Conservation (phyloP, 257 asterid genomes). For the Agastache rugosa region DNA sequence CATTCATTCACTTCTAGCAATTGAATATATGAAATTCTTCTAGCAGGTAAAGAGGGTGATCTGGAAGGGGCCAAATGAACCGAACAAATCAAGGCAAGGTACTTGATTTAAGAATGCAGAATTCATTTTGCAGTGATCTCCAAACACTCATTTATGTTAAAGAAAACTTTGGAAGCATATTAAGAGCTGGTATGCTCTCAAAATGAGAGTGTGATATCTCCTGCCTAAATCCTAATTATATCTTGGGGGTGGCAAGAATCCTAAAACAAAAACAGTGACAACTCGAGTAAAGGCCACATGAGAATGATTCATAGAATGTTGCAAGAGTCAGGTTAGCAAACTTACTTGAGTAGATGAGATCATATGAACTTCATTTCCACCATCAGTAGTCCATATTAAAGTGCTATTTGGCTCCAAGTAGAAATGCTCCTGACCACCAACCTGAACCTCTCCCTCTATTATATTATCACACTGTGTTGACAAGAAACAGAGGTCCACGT, state of each 20-base stretch:
- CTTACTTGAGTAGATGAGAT: conserved; percentile 95
- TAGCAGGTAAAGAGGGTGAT: not conserved
- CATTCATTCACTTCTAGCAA: conserved; percentile 14
- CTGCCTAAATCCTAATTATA: conserved; percentile 16
- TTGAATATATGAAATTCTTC: not conserved
- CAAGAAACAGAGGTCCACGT: conserved; percentile 69
- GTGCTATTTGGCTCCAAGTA: conserved; percentile 93
- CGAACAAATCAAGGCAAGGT: not conserved
- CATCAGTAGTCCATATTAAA: conserved; percentile 83
- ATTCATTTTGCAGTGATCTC: not conserved
- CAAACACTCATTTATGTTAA: not conserved
- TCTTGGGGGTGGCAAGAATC: not conserved
- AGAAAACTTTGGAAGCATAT: not conserved
- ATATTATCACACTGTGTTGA: conserved; percentile 82
- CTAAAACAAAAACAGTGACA: not conserved
- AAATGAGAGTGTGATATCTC: conserved; percentile 2
- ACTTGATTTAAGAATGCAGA: not conserved
- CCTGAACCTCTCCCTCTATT: conserved; percentile 81
- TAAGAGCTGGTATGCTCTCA: not conserved
- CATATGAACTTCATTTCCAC: conserved; percentile 97
- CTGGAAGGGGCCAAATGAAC: not conserved
- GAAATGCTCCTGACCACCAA: conserved; percentile 98
- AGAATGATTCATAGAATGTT: conserved; percentile 17
- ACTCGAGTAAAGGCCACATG: conserved; percentile 18
- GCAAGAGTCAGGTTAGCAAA: conserved; percentile 20